Evolutionary conservation across 352 stramenopile species (phyloP).

Genomic region (Albugo laibachii): DNA sequence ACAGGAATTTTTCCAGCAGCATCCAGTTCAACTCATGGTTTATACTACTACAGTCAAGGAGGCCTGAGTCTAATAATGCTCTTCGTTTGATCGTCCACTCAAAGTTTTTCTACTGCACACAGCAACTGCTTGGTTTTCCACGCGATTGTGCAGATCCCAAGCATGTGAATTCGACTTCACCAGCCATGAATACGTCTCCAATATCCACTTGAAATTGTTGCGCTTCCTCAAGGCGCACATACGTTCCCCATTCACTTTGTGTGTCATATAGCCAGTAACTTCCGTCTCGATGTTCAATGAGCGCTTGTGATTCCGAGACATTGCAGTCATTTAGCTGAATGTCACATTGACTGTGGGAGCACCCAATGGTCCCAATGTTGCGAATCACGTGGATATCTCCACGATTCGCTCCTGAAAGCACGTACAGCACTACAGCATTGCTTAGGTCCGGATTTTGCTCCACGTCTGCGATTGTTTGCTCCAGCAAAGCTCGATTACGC

Average conservation of each 20-base stretch:
- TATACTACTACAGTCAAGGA: background rate
- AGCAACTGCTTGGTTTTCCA: conserved; percentile 35
- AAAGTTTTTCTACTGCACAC: conserved; percentile 12
- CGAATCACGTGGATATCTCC: conserved; percentile 58
- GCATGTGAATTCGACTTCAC: conserved; percentile 60
- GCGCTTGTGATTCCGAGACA: conserved; percentile 26
- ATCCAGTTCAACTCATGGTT: background rate
- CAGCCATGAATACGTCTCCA: conserved; percentile 45
- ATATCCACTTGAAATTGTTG: conserved; percentile 32
- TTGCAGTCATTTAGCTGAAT: conserved; percentile 58
- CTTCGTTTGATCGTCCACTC: background rate
- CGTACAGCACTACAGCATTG: conserved; percentile 48
- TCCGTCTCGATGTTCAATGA: conserved; percentile 53
- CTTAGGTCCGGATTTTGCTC: conserved; percentile 24
- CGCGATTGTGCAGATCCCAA: conserved; percentile 34
- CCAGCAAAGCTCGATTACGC: conserved; percentile 40
- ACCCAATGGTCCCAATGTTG: conserved; percentile 34
- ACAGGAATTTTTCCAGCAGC: conserved; percentile 32
- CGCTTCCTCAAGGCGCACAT: conserved; percentile 39
- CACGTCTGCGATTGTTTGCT: conserved; percentile 31
- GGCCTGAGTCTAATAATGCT: background rate
- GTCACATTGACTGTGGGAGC: conserved; percentile 8
- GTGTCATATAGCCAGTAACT: conserved; percentile 59
- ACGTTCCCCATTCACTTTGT: conserved; percentile 46
- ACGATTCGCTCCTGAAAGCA: conserved; percentile 52